A percentile compares a stretch with the other conserved stretches of the same genome.
phyloP scores from a whole-genome alignment of 1,139 yeast genomes.

The Dujonia santamariae region DNA sequence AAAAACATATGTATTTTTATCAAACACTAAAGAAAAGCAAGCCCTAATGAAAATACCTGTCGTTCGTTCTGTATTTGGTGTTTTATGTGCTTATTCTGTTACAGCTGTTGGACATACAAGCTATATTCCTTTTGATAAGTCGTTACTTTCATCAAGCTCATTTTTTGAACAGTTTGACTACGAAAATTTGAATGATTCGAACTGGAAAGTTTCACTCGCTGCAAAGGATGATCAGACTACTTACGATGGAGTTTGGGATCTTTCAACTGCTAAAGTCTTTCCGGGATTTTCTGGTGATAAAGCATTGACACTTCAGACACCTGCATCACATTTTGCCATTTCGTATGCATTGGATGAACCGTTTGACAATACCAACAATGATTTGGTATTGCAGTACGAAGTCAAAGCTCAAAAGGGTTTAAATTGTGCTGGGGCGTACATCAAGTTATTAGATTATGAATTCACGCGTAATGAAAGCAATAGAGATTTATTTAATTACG shows the following conservation, averaged over 20 bases:
- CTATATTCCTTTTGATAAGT: constrained; percentile 25
- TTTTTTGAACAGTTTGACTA: constrained; percentile 69
- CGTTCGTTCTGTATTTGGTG: too few relatives aligned
- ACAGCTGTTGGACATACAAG: too few relatives aligned
- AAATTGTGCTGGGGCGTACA: constrained; percentile 85
- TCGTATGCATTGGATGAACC: constrained; percentile 54
- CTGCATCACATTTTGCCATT: constrained; percentile 80
- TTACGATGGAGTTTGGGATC: constrained; percentile 71
- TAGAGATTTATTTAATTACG: constrained; percentile 45
- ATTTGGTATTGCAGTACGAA: constrained; percentile 84
- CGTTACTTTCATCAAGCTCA: constrained; percentile 33
- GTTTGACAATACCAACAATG: constrained; percentile 53
- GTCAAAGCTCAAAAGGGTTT: constrained; percentile 76
- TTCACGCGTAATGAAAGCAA: constrained; percentile 15
- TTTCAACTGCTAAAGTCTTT: constrained; percentile 50
- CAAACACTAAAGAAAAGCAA: too few relatives aligned
- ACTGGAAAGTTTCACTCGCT: constrained; percentile 67
- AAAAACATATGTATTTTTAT: too few relatives aligned
- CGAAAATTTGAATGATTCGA: constrained; percentile 33
- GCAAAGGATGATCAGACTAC: constrained; percentile 47
- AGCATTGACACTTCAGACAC: constrained; percentile 72
- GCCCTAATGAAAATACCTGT: too few relatives aligned
- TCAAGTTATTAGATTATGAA: constrained; percentile 62
- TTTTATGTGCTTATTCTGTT: too few relatives aligned
- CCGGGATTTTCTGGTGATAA: constrained; percentile 63